Conservation (phyloP, 345 rosid genomes). For the Diplotaxis tenuifolia region DNA sequence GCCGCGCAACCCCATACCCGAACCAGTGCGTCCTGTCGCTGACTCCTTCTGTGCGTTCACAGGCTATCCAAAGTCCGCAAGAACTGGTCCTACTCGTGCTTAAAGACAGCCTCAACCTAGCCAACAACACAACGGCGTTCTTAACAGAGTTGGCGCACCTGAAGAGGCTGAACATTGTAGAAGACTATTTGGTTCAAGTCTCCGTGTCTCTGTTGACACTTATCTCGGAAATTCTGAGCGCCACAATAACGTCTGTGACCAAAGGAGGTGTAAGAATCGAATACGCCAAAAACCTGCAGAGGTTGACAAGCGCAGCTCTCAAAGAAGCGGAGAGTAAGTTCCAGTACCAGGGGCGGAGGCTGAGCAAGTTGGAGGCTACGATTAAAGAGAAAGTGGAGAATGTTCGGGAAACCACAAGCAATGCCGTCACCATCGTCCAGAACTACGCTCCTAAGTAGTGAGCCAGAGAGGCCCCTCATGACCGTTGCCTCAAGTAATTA, state of each 20-base stretch:
- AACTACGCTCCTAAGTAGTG: no score
- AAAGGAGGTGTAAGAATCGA: no score
- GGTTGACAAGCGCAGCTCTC: conserved; percentile 73
- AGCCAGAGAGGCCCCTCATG: no score
- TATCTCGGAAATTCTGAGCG: no score
- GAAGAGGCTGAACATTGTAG: no score
- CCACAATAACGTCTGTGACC: no score
- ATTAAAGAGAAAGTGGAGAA: conserved; percentile 72
- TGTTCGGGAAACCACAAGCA: conserved; percentile 70
- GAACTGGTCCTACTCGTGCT: conserved; percentile 65
- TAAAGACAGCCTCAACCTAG: conserved; percentile 55
- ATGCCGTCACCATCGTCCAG: conserved; percentile 70
- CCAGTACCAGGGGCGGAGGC: conserved; percentile 47
- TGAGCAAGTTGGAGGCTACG: conserved; percentile 66
- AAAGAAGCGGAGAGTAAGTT: conserved; percentile 62
- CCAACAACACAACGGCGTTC: conserved; percentile 48
- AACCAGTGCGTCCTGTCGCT: conserved; percentile 51
- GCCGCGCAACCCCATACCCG: conserved; percentile 55
- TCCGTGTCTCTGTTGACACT: no score
- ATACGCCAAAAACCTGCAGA: conserved; percentile 63
- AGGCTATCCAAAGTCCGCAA: conserved; percentile 42
- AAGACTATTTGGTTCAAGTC: no score
- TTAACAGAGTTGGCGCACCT: no score
- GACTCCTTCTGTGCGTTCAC: conserved; percentile 41
- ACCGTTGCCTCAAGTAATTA: not conserved